A percentile compares a stretch with the other conserved stretches of the same genome.
These are phyloP conservation scores for Candida tibetensis DNA, from an alignment of 805 yeast genomes.

Conservation along the genomic window DNA sequence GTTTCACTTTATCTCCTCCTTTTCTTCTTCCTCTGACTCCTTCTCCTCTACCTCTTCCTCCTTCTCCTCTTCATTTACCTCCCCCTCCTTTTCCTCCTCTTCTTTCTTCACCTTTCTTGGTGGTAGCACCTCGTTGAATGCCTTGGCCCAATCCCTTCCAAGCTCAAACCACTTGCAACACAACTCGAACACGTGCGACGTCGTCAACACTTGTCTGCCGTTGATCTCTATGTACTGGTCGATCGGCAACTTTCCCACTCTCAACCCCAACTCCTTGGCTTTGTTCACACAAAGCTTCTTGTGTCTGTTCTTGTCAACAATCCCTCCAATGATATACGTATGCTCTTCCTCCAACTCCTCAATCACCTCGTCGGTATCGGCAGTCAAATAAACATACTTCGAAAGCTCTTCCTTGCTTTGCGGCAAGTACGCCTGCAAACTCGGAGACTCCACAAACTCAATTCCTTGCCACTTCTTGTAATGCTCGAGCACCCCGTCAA, in stretches of 20 bases:
- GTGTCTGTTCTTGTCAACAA: conserved; percentile 92
- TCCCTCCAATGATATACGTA: conserved; percentile 91
- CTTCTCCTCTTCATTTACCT: conserved; percentile 1
- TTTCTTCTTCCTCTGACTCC: conserved; percentile 7
- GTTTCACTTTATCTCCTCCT: no score
- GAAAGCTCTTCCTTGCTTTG: conserved; percentile 26
- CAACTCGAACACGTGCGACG: conserved; percentile 92
- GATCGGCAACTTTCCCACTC: conserved; percentile 80
- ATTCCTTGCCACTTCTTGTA: conserved; percentile 70
- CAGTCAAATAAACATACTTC: conserved; percentile 68
- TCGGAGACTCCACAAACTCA: conserved; percentile 40
- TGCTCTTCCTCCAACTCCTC: conserved; percentile 61
- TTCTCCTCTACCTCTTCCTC: conserved; percentile 3
- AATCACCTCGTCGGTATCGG: conserved; percentile 77
- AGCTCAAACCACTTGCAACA: conserved; percentile 74
- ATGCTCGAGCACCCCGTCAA: conserved; percentile 58
- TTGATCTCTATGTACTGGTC: conserved; percentile 77
- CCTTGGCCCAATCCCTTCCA: conserved; percentile 73
- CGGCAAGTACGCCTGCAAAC: conserved; percentile 29
- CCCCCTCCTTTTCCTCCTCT: conserved; percentile 6
- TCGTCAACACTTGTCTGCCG: conserved; percentile 87
- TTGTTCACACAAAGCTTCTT: conserved; percentile 76
- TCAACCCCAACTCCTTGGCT: conserved; percentile 69
- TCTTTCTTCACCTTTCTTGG: conserved; percentile 53
- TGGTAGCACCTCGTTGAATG: conserved; percentile 87